phyloP scores from a whole-genome alignment of 73 alveolate genomes.

The Tetrahymena borealis region DNA sequence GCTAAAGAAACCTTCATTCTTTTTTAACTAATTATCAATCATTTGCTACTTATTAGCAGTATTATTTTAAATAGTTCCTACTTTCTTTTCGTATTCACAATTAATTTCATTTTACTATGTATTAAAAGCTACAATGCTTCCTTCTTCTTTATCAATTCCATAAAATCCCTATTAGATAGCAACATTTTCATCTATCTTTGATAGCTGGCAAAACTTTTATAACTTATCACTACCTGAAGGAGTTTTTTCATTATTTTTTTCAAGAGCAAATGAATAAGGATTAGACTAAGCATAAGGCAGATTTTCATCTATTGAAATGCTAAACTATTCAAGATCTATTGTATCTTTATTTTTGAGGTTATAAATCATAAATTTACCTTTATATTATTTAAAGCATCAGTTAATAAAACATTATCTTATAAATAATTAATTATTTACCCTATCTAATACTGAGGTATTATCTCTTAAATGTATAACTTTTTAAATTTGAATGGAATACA shows the following conservation, averaged over 20 bases:
- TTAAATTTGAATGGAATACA: background rate
- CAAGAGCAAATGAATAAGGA: background rate
- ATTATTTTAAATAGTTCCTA: background rate
- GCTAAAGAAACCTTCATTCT: background rate
- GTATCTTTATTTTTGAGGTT: background rate
- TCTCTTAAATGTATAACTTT: background rate
- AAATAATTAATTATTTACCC: background rate
- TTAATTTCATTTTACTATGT: background rate
- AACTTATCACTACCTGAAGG: background rate
- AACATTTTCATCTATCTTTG: background rate
- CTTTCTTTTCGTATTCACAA: background rate
- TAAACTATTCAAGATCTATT: background rate
- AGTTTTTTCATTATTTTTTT: background rate
- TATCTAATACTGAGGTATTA: background rate
- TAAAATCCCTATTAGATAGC: background rate
- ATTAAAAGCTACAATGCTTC: background rate
- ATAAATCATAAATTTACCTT: background rate
- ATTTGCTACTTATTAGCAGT: background rate
- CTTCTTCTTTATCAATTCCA: background rate
- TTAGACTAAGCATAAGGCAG: background rate
- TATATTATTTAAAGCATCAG: no score
- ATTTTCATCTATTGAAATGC: background rate
- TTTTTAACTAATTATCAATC: background rate
- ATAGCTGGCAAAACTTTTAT: background rate
- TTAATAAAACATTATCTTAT: no score